Evolutionary conservation across 768 basidiomycete species (phyloP), one percentile per base, ranked within the genome.

Genomic region (Lactarius akahatsu): DNA sequence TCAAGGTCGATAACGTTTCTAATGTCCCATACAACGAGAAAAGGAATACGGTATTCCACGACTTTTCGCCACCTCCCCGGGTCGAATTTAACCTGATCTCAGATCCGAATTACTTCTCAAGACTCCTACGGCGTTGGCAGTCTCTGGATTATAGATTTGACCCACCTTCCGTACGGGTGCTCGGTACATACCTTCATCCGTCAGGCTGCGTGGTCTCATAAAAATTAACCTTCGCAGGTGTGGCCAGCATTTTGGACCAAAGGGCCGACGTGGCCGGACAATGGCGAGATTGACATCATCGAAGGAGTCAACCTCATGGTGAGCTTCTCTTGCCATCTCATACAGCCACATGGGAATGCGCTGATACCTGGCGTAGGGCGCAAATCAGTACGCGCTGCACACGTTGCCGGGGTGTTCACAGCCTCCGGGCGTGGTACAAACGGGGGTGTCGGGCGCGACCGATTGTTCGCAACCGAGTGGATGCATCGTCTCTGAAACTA

Each of bases 1-100:
- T 94, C 58, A 86, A 82, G 71, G 91, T 93, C 7, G 91, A 93
- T 79, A 91, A 91, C 72, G 76, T 77, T 9, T 85, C 85, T 13
- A 80, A 80, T 55, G 82, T 91, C 1, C 75, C 79, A 18, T 75
- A 74, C 30, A 80, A 81, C 63, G 71, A 83, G 54, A 81, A 85
- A 67, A 78, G 91, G 50, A 84, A 87, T 69, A 82, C 90, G 34
- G 90, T 91, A 66, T 64, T 79, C 59, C 28, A 32, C 34, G 18
- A 11, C 20, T 34, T 45, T 7, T 30, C 20, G n/a, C 32, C 40
- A 34, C 28, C 43, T 63, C 40, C 64, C 61, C 45, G 38, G 41
- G 43, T 64, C 45, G 16, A 45, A 18, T 60, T 65, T 38, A 59
- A 70, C 26, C 64, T 47, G 20, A 63, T 56, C 30, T 67, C 72